A percentile compares a stretch with the other conserved stretches of the same genome.
phyloP scores from a whole-genome alignment of 2,329 filamentous ascomycete genomes.

The Phaeosphaeriaceae sp. region DNA sequence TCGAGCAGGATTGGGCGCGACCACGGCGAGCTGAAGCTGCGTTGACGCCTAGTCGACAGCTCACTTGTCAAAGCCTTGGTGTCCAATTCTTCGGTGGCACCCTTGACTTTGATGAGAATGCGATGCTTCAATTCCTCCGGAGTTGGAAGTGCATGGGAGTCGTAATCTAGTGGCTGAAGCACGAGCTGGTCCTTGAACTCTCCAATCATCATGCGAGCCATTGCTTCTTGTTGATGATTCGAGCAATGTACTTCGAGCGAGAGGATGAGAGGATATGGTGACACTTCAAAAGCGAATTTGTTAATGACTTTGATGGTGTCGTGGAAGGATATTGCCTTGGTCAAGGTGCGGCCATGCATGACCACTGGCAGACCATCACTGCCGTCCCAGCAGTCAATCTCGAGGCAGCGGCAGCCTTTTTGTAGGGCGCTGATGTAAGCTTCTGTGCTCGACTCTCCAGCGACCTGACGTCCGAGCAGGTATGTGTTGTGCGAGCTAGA shows the following conservation, averaged over 20 bases:
- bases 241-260: slow-evolving; percentile 96
- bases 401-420: slow-evolving; percentile 90
- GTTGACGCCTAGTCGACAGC: slow-evolving; percentile 51
- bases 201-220: slow-evolving; percentile 89
- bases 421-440: slow-evolving; percentile 90
- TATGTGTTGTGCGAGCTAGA: slow-evolving; percentile 99
- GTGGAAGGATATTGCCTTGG: slow-evolving; percentile 85
- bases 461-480: slow-evolving; percentile 87
- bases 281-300: slow-evolving; percentile 89
- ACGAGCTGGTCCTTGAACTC: slow-evolving; percentile 84
- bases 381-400: slow-evolving; percentile 98
- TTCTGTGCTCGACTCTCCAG: slow-evolving; percentile 89
- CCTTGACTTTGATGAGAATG: slow-evolving; percentile 95
- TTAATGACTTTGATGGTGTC: slow-evolving; percentile 94
- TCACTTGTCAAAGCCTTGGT: slow-evolving; percentile 46
- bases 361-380: slow-evolving; percentile 86
- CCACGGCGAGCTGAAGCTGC: slow-evolving; percentile 82
- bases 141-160: slow-evolving; percentile 75
- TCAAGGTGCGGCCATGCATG: slow-evolving; percentile 88
- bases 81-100: slow-evolving; percentile 64
- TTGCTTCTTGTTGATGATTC: slow-evolving; percentile 79
- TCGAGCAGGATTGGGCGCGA: slow-evolving; percentile 70
- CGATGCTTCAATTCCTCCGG: slow-evolving; percentile 84
- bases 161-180: slow-evolving; percentile 74
- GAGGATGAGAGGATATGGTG: slow-evolving; percentile 89